Percentiles rank a stretch among this genome's conserved stretches.
Conservation (phyloP, 331 rosid genomes). For the Quercus tomentella region DNA sequence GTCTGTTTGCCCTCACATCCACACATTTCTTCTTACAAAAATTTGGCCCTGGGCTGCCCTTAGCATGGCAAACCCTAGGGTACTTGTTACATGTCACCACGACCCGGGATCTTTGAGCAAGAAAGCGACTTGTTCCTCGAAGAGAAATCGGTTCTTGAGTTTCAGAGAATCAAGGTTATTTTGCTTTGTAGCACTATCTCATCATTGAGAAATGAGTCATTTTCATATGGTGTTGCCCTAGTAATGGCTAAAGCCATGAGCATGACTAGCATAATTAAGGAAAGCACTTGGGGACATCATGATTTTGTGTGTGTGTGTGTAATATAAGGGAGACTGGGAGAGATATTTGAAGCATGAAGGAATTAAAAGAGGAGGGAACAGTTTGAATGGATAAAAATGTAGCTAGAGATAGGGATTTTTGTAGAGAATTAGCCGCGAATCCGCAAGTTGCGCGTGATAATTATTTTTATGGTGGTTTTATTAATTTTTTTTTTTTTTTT, state of each 20-base stretch:
- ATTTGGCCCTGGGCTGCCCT: constrained; percentile 42
- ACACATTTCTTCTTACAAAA: constrained; percentile 65
- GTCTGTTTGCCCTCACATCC: constrained; percentile 36
- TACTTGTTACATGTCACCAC: constrained; percentile 41
- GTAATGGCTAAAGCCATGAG: constrained; percentile 35
- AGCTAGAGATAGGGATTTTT: no score
- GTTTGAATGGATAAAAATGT: no score
- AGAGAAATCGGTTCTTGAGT: constrained; percentile 2
- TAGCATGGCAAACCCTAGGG: constrained; percentile 38
- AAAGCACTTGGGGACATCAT: neutral
- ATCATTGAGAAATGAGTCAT: neutral
- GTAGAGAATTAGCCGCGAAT: no score
- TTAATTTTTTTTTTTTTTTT: no score
- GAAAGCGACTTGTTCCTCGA: constrained; percentile 27
- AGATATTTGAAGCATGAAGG: neutral
- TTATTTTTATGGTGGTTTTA: no score
- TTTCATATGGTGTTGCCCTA: constrained; percentile 8
- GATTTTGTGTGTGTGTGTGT: neutral
- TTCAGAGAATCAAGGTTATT: neutral
- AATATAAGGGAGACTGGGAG: neutral
- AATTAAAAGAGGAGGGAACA: neutral
- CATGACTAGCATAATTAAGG: constrained; percentile 25
- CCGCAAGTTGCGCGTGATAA: no score
- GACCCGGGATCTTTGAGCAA: neutral
- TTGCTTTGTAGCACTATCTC: neutral